These are phyloP conservation scores for Candida palmyrensis DNA, from an alignment of 805 yeast genomes.

Conservation along the genomic window DNA sequence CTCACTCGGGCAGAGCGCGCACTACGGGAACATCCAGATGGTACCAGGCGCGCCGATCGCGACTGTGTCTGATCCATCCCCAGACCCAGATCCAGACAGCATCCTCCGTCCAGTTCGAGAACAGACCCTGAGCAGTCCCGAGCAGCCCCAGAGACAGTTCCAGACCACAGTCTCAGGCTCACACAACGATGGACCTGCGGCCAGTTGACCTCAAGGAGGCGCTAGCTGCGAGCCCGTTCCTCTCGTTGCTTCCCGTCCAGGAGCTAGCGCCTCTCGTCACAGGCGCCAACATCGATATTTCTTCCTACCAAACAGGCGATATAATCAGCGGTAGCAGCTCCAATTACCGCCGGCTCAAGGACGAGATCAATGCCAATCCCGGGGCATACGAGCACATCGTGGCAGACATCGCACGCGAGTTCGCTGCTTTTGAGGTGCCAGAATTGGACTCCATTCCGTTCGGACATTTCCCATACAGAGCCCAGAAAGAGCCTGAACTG, in stretches of 20 bases:
- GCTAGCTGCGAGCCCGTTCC: slow-evolving; percentile 20
- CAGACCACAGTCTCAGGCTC: too few species aligned
- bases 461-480: slow-evolving; percentile 4
- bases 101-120: too few species aligned
- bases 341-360: slow-evolving; percentile 6
- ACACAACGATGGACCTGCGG: too few species aligned
- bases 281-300: slow-evolving; percentile 8
- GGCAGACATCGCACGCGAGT: slow-evolving; percentile 13
- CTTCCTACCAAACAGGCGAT: slow-evolving; percentile 4
- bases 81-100: too few species aligned
- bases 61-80: too few species aligned
- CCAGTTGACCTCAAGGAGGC: slow-evolving; percentile 21
- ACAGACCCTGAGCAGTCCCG: too few species aligned
- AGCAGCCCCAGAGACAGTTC: too few species aligned
- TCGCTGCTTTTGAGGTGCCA: slow-evolving; percentile 15
- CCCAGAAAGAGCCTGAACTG: too few species aligned
- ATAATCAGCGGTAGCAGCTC: slow-evolving; percentile 5
- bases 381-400: slow-evolving; percentile 8
- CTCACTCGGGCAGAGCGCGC: too few species aligned
- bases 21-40: too few species aligned
- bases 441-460: slow-evolving; percentile 9
- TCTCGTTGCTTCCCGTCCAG: slow-evolving; percentile 26
- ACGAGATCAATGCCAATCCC: slow-evolving; percentile 9
- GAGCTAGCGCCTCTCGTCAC: slow-evolving; percentile 14
- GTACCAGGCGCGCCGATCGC: too few species aligned